Evolutionary conservation across 2,329 filamentous ascomycete genomes (phyloP), one percentile per base, ranked within the genome.

Genomic region (Colletotrichum plurivorum): DNA sequence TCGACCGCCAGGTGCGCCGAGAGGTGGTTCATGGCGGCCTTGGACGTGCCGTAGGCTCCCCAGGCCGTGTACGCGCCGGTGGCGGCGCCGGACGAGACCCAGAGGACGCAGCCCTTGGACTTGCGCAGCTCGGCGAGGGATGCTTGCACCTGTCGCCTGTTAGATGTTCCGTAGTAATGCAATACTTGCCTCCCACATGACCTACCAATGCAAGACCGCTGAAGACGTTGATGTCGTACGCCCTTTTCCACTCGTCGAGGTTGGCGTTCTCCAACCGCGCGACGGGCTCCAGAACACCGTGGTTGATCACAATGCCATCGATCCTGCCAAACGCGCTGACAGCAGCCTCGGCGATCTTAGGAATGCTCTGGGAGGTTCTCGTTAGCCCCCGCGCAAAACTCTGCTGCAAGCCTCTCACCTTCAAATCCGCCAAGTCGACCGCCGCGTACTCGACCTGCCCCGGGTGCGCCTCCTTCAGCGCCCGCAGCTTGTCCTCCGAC

Each of bases 221-320:
- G 78, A 98, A 94, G 74, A 98, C 90, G 78, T 98, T 98, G 71
- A 94, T 84, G 73, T 97, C 91, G 79, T 94, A 98, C 9, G 88
- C 84, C 2, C 83, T 80, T 75, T 90, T 91, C 93, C 95, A 98
- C 70, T 93, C 91, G 45, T 92, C 89, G 0, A 90, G 76, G n/a
- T 88, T 87, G 16, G 87, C 85, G 63, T 95, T 88, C 4, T 83
- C 89, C 52, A 98, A 83, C 67, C 88, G 89, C 58, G 88, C 89
- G 49, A 97, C 90, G 1, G 94, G 93, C n/a, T 90, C 87, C 52
- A 99, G 82, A 1, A 90, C 85, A 20, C 94, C 95, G 77, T 99
- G 96, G 79, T 98, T 98, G 71, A 98, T 83, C 13, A 99, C 89
- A 52, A 99, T 78, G 1, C 91, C 92, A 77, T 99, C 94, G 5